phyloP scores from a whole-genome alignment of 805 yeast genomes.

The Ogataea parapolymorpha region DNA sequence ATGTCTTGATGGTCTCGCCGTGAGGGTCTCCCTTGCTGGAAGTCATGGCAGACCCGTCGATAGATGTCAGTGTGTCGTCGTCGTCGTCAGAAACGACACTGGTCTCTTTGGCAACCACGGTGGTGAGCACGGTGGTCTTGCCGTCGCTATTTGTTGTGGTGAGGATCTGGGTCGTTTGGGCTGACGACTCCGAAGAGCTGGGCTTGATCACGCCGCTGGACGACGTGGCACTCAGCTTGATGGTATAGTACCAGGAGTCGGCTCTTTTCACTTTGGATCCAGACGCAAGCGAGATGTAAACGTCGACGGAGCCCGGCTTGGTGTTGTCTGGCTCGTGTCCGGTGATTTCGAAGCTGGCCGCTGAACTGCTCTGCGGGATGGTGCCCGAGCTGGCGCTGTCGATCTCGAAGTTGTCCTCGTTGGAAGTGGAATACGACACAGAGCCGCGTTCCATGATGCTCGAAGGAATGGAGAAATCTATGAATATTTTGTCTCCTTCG shows the following conservation, averaged over 20 bases:
- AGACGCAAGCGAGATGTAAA: conserved; percentile 5
- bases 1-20: background rate
- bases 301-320: conserved; percentile 6
- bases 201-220: conserved; percentile 10
- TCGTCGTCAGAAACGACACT: background rate
- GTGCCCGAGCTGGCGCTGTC: background rate
- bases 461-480: conserved; percentile 9
- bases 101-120: background rate
- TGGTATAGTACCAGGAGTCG: conserved; percentile 9
- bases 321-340: conserved; percentile 8
- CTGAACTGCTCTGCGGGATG: conserved; percentile 1
- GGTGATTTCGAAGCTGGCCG: conserved; percentile 8
- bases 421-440: conserved; percentile 4
- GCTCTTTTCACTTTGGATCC: conserved; percentile 8
- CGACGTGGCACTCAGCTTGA: conserved; percentile 7
- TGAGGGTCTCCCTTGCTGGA: background rate
- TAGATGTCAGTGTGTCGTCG: conserved; percentile 1
- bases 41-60: conserved; percentile 5
- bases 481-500: conserved; percentile 5
- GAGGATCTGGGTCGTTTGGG: background rate
- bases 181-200: background rate
- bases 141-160: conserved; percentile 4
- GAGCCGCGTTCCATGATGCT: conserved; percentile 7
- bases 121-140: conserved; percentile 1
- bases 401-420: conserved; percentile 10